These are phyloP conservation scores for Leersia perrieri DNA, from an alignment of 176 grass and related monocot genomes.

Conservation along the genomic window DNA sequence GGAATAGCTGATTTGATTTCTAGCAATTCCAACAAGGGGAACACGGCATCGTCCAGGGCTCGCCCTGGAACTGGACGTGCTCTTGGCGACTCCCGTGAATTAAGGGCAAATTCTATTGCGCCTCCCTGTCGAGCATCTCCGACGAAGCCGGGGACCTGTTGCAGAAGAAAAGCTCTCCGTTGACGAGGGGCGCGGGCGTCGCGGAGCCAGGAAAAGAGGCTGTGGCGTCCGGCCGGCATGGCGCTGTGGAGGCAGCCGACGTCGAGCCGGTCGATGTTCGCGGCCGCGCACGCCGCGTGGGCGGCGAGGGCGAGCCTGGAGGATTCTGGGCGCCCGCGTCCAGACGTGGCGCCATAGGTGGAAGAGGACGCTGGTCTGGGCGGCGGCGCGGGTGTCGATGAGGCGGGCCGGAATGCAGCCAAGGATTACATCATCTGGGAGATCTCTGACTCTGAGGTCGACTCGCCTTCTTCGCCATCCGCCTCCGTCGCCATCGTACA, in stretches of 20 bases:
- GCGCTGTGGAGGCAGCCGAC: not conserved
- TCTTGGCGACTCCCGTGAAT: not conserved
- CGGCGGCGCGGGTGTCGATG: not conserved
- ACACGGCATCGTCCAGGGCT: not conserved
- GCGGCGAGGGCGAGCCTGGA: not conserved
- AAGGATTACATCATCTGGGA: not conserved
- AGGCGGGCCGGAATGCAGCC: not conserved
- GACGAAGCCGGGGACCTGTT: not conserved
- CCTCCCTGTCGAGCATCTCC: not conserved
- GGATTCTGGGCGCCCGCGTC: not conserved
- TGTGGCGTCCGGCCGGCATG: not conserved
- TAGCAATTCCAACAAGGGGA: not conserved
- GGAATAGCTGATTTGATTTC: not conserved
- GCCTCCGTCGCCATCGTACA: too few species aligned
- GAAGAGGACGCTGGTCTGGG: not conserved
- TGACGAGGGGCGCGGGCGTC: slow-evolving; percentile 1
- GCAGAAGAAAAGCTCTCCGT: not conserved
- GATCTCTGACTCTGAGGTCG: not conserved
- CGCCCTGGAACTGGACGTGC: not conserved
- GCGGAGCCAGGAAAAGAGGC: not conserved
- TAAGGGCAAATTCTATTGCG: too few species aligned
- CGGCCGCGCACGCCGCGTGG: not conserved
- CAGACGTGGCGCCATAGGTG: not conserved
- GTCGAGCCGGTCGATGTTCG: not conserved
- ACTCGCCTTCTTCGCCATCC: too few species aligned